Evolutionary conservation across 495 filamentous ascomycete species (phyloP), one percentile per base, ranked within the genome.

Genomic region (Xylaria intraflava): DNA sequence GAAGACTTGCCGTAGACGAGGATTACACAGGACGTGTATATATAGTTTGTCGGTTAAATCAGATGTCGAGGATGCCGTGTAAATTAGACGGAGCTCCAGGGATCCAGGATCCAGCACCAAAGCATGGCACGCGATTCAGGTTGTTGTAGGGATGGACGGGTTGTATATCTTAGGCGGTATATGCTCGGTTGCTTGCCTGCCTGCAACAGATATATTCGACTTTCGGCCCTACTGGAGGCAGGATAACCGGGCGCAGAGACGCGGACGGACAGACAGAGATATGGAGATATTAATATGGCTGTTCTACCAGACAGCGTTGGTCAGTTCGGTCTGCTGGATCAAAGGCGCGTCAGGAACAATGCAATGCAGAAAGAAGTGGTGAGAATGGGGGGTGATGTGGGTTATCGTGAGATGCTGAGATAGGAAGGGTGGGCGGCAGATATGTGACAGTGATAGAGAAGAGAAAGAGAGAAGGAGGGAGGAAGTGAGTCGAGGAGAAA

Each of bases 71-170:
- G 40, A 45, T 52, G 40, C 31, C 20, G 41, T 45, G 49, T 35
- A 29, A 53, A 53, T 53, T 53, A 46, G 41, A 46, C 50, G 41
- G 41, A 53, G 22, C 44, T 22, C 39, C 51, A 40, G 46, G 51
- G 42, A 36, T 53, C 51, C 36, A 40, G 51, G 29, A 46, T 53
- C 51, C 51, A 42, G 41, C 33, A 49, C 35, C n/a, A 38, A 16
- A 38, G 50, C 50, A 53, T 31, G 50, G 41, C 44, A 53, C 20
- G 24, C 36, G 29, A 53, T 2, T 30, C 23, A n/a, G 38, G 27
- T 23, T 43, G 30, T 53, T 49, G 35, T 49, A 23, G 41, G 31
- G 43, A 42, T 44, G 41, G 51, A 40, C 36, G 49, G 43, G 20
- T 46, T 46, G 46, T 40, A 53, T 23, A 46, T 23, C 42, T 53